These are phyloP conservation scores for Teratosphaeria destructans DNA, from an alignment of 2,329 filamentous ascomycete genomes.

Conservation along the genomic window DNA sequence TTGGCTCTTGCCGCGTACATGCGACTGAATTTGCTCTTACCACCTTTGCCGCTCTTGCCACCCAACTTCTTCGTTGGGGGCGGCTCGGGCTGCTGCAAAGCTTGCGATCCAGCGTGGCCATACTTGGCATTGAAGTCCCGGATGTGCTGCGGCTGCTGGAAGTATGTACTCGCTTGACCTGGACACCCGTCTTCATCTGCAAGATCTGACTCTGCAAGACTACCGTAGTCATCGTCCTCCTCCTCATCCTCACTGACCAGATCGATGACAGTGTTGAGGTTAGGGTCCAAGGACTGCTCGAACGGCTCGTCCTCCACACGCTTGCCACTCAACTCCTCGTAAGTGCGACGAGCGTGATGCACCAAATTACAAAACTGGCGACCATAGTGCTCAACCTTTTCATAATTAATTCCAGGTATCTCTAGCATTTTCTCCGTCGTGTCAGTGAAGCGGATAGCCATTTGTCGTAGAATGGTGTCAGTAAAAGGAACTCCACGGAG, in stretches of 20 bases:
- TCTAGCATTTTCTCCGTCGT: constrained; percentile 50
- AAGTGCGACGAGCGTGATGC: constrained; percentile 24
- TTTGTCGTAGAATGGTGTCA: constrained; percentile 58
- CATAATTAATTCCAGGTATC: constrained; percentile 53
- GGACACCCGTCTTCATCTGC: constrained; percentile 26
- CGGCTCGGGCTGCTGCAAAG: background rate
- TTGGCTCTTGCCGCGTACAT: background rate
- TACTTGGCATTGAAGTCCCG: constrained; percentile 14
- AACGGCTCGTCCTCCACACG: constrained; percentile 32
- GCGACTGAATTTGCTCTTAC: background rate
- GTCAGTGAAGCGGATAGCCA: constrained; percentile 60
- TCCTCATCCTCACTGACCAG: constrained; percentile 34
- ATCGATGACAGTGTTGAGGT: constrained; percentile 40
- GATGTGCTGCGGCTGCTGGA: constrained; percentile 11
- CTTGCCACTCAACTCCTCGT: constrained; percentile 33
- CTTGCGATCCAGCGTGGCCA: constrained; percentile 9
- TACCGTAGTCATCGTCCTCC: constrained; percentile 35
- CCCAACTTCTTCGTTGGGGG: background rate
- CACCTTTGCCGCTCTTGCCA: background rate
- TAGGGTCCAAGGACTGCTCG: constrained; percentile 37
- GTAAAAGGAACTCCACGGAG: constrained; percentile 54
- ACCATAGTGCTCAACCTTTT: constrained; percentile 54
- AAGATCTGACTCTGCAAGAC: constrained; percentile 33
- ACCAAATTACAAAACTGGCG: constrained; percentile 51
- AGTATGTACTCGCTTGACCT: constrained; percentile 17